These are phyloP conservation scores for Mrakiaceae sp. DNA, from an alignment of 1,284 basidiomycete species.

Conservation along the genomic window DNA sequence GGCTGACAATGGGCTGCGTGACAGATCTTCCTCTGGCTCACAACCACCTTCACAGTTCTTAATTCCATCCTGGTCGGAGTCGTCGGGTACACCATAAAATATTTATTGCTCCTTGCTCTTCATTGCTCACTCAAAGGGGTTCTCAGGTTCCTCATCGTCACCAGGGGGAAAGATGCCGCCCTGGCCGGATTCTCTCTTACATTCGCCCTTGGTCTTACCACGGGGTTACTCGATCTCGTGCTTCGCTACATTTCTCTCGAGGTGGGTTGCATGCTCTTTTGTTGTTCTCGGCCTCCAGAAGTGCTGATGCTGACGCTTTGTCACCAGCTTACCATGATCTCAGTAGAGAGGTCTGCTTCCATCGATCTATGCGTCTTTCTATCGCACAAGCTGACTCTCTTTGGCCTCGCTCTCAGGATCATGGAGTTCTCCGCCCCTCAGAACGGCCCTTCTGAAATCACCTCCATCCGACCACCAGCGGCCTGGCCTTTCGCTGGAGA, in stretches of 20 bases:
- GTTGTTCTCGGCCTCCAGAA: slow-evolving; percentile 19
- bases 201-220: slow-evolving; percentile 33
- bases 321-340: slow-evolving; percentile 19
- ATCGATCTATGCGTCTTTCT: too few species aligned
- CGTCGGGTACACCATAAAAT: background rate
- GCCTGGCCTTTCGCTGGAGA: slow-evolving; percentile 56
- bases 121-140: background rate
- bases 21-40: slow-evolving; percentile 13
- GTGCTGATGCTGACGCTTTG: too few species aligned
- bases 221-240: slow-evolving; percentile 5
- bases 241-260: slow-evolving; percentile 12
- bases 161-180: slow-evolving; percentile 27
- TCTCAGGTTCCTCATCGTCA: slow-evolving; percentile 2
- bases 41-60: slow-evolving; percentile 5
- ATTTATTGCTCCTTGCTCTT: background rate
- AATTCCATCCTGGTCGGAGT: slow-evolving; percentile 6
- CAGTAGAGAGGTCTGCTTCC: slow-evolving; percentile 7
- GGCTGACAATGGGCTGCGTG: background rate
- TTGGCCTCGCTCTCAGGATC: slow-evolving; percentile 35
- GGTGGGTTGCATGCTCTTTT: slow-evolving; percentile 2
- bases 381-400: slow-evolving; percentile 1
- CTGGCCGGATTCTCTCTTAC: slow-evolving; percentile 37
- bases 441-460: slow-evolving; percentile 19
- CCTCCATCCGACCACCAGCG: slow-evolving; percentile 28
- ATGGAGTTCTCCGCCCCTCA: slow-evolving; percentile 31